Conservation (phyloP, 306 rosid species). For the Glycine soja region DNA sequence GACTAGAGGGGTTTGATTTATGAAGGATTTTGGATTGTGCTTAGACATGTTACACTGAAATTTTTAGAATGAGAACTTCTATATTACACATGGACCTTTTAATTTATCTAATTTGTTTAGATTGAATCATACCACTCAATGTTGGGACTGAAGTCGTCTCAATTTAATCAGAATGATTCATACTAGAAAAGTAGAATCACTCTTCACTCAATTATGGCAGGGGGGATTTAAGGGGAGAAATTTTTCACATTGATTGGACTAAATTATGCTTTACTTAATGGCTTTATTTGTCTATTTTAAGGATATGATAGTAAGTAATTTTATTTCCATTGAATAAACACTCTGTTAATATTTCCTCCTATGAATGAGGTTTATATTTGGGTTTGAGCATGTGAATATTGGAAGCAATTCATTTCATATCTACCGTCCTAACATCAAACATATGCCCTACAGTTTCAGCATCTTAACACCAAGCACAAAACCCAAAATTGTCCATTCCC, state of each 20-base stretch:
- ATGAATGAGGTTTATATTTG: not conserved
- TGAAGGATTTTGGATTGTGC: conserved; percentile 8
- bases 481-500: not conserved
- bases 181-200: not conserved
- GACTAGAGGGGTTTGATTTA: not conserved
- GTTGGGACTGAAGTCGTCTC: conserved; percentile 7
- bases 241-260: not conserved
- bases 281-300: not conserved
- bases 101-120: not conserved
- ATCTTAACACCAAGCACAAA: not conserved
- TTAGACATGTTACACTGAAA: not conserved
- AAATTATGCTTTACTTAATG: not conserved
- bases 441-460: not conserved
- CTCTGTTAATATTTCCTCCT: not conserved
- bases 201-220: not conserved
- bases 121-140: conserved; percentile 22
- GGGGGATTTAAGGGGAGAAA: not conserved
- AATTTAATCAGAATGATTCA: conserved; percentile 1
- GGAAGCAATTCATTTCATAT: conserved; percentile 13
- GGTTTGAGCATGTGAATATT: not conserved
- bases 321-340: not conserved
- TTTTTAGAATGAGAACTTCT: not conserved
- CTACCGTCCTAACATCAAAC: not conserved
- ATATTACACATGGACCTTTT: not conserved
- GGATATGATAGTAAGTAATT: not conserved